A percentile compares a stretch with the other conserved stretches of the same genome.
Evolutionary conservation across 352 stramenopile genomes (phyloP).

Genomic region (Globisporangium cederbergense): DNA sequence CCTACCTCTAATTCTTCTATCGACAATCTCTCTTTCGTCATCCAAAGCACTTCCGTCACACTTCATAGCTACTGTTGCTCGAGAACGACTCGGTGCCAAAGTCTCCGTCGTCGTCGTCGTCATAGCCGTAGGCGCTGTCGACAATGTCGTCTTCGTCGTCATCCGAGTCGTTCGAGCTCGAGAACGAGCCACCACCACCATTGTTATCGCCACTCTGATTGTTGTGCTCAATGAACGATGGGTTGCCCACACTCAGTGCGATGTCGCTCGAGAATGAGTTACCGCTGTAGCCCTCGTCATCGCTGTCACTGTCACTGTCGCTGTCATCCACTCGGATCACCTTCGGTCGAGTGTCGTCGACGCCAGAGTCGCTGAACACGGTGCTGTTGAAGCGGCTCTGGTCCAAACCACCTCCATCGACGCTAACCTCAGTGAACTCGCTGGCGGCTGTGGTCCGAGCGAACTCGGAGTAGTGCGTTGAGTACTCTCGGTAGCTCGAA

Average conservation of each 20-base stretch:
- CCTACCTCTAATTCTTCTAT: conserved; percentile 1
- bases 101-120: conserved; percentile 3
- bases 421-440: conserved; percentile 23
- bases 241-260: background rate
- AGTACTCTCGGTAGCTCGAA: conserved; percentile 17
- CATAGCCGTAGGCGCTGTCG: conserved; percentile 3
- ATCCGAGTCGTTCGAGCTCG: conserved; percentile 4
- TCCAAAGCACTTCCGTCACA: background rate
- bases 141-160: conserved; percentile 5
- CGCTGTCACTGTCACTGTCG: conserved; percentile 12
- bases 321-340: conserved; percentile 1
- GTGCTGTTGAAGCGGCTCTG: conserved; percentile 27
- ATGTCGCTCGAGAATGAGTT: conserved; percentile 11
- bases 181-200: background rate
- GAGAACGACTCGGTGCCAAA: conserved; percentile 7
- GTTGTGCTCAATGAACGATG: conserved; percentile 1
- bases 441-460: conserved; percentile 15
- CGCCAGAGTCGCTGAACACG: conserved; percentile 31
- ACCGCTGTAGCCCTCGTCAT: background rate
- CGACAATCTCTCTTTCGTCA: background rate
- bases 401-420: background rate
- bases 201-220: background rate
- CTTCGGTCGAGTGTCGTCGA: background rate
- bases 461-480: conserved; percentile 18
- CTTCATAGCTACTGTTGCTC: conserved; percentile 10